These are phyloP conservation scores for Globisporangium mamillatum DNA, from an alignment of 352 stramenopile species.

Conservation along the genomic window DNA sequence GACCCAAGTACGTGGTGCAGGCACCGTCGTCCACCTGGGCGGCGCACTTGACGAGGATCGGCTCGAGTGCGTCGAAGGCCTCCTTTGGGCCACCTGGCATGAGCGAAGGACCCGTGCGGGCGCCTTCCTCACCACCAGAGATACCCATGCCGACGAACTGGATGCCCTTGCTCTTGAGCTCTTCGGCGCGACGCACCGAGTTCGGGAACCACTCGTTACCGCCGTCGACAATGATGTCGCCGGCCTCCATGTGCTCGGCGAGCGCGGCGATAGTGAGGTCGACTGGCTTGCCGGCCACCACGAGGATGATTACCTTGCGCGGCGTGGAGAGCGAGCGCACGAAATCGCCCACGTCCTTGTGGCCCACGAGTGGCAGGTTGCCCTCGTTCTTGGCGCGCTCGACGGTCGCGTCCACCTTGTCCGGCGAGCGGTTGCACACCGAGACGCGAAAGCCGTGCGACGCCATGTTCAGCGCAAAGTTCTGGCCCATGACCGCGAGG, in stretches of 20 bases:
- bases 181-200: slow-evolving; percentile 90
- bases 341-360: slow-evolving; percentile 92
- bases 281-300: slow-evolving; percentile 97
- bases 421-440: slow-evolving; percentile 96
- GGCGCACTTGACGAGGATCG: slow-evolving; percentile 97
- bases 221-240: slow-evolving; percentile 98
- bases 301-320: slow-evolving; percentile 98
- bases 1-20: slow-evolving; percentile 97
- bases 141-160: slow-evolving; percentile 99
- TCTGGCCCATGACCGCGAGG: slow-evolving; percentile 96
- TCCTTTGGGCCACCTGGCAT: slow-evolving; percentile 97
- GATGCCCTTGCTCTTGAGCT: slow-evolving; percentile 95
- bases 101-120: slow-evolving; percentile 96
- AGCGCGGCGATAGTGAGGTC: slow-evolving; percentile 90
- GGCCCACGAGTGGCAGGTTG: slow-evolving; percentile 92
- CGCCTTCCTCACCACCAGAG: slow-evolving; percentile 97
- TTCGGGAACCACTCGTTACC: slow-evolving; percentile 99
- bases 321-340: slow-evolving; percentile 91
- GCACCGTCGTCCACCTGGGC: slow-evolving; percentile 93
- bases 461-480: slow-evolving; percentile 99
- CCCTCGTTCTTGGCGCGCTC: slow-evolving; percentile 94
- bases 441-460: slow-evolving; percentile 95
- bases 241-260: slow-evolving; percentile 86
- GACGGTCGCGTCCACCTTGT: slow-evolving; percentile 97
- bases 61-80: slow-evolving; percentile 95